Conservation (phyloP, 345 rosid species). For the Bruguiera parviflora region DNA sequence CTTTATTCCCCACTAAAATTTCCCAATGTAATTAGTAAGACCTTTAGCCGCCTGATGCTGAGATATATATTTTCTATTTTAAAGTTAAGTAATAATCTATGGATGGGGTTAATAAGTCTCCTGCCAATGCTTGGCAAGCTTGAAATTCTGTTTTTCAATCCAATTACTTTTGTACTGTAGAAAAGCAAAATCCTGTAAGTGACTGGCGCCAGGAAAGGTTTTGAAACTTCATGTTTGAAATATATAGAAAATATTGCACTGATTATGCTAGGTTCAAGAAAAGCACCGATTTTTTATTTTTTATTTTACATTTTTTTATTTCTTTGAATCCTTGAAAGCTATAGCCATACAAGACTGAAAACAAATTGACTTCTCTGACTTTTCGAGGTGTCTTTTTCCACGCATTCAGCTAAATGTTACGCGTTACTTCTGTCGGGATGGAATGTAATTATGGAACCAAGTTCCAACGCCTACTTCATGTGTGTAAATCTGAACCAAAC, state of each 20-base stretch:
- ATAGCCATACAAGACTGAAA: constrained; percentile 21
- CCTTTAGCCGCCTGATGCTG: too few relatives aligned
- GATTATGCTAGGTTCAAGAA: constrained; percentile 9
- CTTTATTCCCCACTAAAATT: too few relatives aligned
- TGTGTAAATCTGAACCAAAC: constrained; percentile 17
- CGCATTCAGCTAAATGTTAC: constrained; percentile 24
- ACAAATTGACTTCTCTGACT: constrained; percentile 24
- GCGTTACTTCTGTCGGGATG: constrained; percentile 45
- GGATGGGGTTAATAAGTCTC: too few relatives aligned
- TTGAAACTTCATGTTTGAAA: not conserved
- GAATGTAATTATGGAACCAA: constrained; percentile 53
- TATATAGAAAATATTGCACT: not conserved
- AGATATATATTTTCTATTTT: too few relatives aligned
- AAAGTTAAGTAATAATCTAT: too few relatives aligned
- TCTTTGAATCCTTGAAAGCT: constrained; percentile 15
- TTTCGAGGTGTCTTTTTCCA: constrained; percentile 38
- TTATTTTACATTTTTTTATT: not conserved
- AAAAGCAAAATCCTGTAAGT: not conserved
- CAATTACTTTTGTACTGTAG: too few relatives aligned
- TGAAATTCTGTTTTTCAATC: too few relatives aligned
- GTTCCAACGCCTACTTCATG: constrained; percentile 48
- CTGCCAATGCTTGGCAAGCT: too few relatives aligned
- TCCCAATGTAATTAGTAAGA: too few relatives aligned
- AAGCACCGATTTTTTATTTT: not conserved
- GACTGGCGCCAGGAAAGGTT: not conserved